phyloP scores from a whole-genome alignment of 2,329 filamentous ascomycete genomes.

The Talaromyces albobiverticillius region DNA sequence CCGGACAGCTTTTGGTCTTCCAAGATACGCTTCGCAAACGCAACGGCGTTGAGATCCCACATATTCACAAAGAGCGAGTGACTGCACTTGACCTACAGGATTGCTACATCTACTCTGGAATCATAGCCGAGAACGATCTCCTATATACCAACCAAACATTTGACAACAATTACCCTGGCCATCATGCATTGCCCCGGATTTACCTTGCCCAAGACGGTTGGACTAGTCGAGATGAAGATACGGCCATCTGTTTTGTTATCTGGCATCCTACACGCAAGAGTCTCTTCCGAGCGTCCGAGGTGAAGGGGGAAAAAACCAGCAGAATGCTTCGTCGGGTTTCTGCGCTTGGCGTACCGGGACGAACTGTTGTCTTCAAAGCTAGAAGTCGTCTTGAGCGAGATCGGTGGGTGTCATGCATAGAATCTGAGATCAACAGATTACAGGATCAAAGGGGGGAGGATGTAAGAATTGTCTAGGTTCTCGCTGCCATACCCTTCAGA shows the following conservation, averaged over 20 bases:
- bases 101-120: constrained; percentile 64
- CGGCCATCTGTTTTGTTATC: constrained; percentile 66
- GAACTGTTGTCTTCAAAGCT: constrained; percentile 64
- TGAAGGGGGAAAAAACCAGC: constrained; percentile 38
- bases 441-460: constrained; percentile 48
- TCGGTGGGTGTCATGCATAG: constrained; percentile 65
- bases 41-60: constrained; percentile 55
- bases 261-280: constrained; percentile 60
- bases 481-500: background rate
- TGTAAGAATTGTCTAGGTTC: constrained; percentile 40
- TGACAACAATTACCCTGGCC: constrained; percentile 60
- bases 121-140: constrained; percentile 61
- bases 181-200: constrained; percentile 57
- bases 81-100: constrained; percentile 58
- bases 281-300: constrained; percentile 50
- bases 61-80: constrained; percentile 63
- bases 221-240: constrained; percentile 62
- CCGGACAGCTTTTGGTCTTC: constrained; percentile 62
- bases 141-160: constrained; percentile 64
- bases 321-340: constrained; percentile 57
- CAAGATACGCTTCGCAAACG: constrained; percentile 55
- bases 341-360: constrained; percentile 58
- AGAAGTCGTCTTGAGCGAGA: constrained; percentile 64
- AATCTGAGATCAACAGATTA: constrained; percentile 63
- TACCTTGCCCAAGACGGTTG: constrained; percentile 58